These are phyloP conservation scores for Pythium angustatum DNA, from an alignment of 352 stramenopile genomes.

Conservation along the genomic window DNA sequence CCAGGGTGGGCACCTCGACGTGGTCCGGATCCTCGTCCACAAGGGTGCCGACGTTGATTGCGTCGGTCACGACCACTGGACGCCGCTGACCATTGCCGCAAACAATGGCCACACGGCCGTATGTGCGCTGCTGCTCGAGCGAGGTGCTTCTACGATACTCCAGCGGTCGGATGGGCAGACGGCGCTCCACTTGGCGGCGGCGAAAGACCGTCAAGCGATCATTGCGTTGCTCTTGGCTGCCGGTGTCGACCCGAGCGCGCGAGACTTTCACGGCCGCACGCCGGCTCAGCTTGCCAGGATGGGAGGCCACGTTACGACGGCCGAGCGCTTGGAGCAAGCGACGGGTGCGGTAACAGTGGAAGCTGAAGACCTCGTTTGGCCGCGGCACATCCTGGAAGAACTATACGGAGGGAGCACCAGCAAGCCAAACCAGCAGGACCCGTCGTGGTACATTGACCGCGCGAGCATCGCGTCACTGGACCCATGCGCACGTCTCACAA, in stretches of 20 bases:
- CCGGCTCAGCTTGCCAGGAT: background rate
- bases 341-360: background rate
- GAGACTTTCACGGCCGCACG: background rate
- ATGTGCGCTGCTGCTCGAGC: background rate
- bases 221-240: background rate
- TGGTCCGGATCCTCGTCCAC: background rate
- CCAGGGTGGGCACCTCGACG: background rate
- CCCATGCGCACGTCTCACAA: background rate
- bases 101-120: background rate
- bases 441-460: slow-evolving; percentile 6
- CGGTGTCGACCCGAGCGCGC: background rate
- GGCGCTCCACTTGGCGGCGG: background rate
- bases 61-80: background rate
- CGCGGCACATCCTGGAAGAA: background rate
- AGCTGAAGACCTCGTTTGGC: background rate
- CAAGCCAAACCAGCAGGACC: background rate
- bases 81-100: slow-evolving; percentile 1
- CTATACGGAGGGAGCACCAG: background rate
- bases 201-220: background rate
- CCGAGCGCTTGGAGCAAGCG: background rate
- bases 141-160: background rate
- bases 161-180: background rate
- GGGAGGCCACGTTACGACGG: background rate
- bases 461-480: background rate
- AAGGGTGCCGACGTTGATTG: background rate